Evolutionary conservation across 306 rosid genomes (phyloP), one percentile per base, ranked within the genome.

Genomic region (Sophora flavescens): DNA sequence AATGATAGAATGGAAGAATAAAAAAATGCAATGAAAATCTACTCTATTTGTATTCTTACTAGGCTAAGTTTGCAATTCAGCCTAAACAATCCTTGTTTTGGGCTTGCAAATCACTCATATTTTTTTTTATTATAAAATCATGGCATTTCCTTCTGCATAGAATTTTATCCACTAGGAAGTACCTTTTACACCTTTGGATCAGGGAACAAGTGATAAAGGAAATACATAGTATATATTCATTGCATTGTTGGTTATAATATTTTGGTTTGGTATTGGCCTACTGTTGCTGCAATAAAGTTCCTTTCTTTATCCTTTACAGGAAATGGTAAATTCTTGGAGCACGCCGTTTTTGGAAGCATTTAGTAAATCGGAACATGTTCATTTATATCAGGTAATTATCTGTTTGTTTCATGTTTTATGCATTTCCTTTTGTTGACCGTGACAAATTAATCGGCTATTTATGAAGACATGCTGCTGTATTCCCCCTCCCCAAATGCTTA

Each of bases 261-360:
- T 39, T 69, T 4, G 26, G 52, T 66, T 53, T 81, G 42, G 65
- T 54, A 78, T 80, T 81, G 68, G 68, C 15, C 75, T 63, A 44
- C 52, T 72, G 18, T 74, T 33, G 68, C 61, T 82, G 66, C 68
- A 63, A 58, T 58, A 26, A 74, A 22, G 45, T 62, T 72, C 52
- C 3, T 22, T 62, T 61, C 35, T 75, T 51, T 81, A 30, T 81
- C 78, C 69, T 77, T 87, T 65, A 57, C 85, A 94, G 97, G 87
- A 62, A 69, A 84, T 92, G 98, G 69, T 84, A 64, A 78, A 90
- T 56, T 94, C 98, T 66, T 94, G 98, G 98, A 89, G 87, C 22
- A 58, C 38, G 48, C 90, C 96, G 75, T 94, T 90, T 80, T 33
- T 72, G 28, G 83, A 90, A 74, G 81, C 89, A 56, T 90, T 84